Evolutionary conservation across 202 grass and related monocot genomes (phyloP), one percentile per base, ranked within the genome.

Genomic region (Schoenoplectus tabernaemontani): DNA sequence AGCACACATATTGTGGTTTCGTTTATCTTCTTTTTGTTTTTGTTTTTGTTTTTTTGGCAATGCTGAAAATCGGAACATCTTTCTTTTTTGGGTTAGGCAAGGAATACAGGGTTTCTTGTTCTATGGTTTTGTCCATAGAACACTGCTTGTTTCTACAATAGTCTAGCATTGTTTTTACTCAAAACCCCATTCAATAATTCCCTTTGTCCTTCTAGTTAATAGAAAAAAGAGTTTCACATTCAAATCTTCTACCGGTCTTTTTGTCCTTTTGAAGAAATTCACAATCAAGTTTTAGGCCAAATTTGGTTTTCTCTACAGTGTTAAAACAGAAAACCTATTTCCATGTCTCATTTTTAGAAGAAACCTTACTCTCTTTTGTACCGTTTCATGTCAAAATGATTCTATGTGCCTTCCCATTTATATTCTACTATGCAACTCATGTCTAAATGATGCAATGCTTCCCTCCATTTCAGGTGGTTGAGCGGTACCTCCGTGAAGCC

Each of bases 401-500:
- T 11, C 58, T 77, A 36, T 37, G 58, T 19, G 33, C 43, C 54
- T 17, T 57, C n/a, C 19, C 5, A 15, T 61, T 79, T 30, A 19
- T 47, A 24, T 63, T 64, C 5, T 79, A 30, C 24, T 12, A 70
- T 46, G 41, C 66, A 50, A 72, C 24, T 74, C 46, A 53, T 74
- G 11, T 53, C 7, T 54, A 19, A 75, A 56, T 36, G 26, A 36
- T 9, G 15, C 47, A 8, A 54, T 56, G 9, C 7, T 34, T 65
- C 5, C 12, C 78, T 53, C 41, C 42, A 64, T 64, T 80, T 65
- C 87, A 99, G 92, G 78, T 99, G 77, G 89, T 96, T 39, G 96
- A 99, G 82, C 87, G 87, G 72, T 89, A 96, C 71, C 64, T 99
- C 2, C 85, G 92, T 0, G 90, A 99, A 67, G 96, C 96, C 41